Evolutionary conservation across 306 rosid species (phyloP).

Genomic region (Corylus americana): DNA sequence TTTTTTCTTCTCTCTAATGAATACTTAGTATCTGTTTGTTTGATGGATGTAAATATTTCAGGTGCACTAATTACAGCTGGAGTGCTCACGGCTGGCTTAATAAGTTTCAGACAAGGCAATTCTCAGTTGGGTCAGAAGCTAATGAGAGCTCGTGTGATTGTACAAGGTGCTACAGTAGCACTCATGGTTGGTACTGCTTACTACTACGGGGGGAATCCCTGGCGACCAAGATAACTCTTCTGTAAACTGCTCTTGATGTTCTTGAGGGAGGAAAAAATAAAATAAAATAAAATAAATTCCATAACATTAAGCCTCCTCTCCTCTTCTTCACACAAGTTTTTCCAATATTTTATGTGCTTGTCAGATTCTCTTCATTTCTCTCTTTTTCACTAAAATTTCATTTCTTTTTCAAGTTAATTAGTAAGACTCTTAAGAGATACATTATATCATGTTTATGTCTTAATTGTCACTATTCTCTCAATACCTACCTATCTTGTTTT

Average conservation of each 20-base stretch:
- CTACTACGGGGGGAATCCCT: constrained; percentile 82
- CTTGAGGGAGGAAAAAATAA: too few species aligned
- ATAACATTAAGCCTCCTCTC: too few species aligned
- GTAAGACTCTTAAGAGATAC: too few species aligned
- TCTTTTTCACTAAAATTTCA: too few species aligned
- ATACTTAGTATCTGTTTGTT: background rate
- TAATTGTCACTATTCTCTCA: too few species aligned
- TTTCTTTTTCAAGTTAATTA: too few species aligned
- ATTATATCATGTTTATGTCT: too few species aligned
- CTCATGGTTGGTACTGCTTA: constrained; percentile 90
- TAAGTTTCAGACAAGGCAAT: constrained; percentile 83
- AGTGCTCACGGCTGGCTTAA: constrained; percentile 80
- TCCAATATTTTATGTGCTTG: too few species aligned
- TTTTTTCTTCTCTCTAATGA: background rate
- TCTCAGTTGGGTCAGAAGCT: constrained; percentile 82
- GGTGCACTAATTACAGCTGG: constrained; percentile 87
- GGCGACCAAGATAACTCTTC: constrained; percentile 46
- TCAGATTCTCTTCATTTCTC: too few species aligned
- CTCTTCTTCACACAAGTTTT: too few species aligned
- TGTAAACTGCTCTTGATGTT: constrained; percentile 7
- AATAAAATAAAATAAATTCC: too few species aligned
- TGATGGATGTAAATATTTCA: constrained; percentile 32
- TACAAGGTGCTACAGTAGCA: constrained; percentile 85
- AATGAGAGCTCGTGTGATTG: constrained; percentile 95
- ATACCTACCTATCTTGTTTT: too few species aligned